Evolutionary conservation across 2,329 filamentous ascomycete species (phyloP), one percentile per base, ranked within the genome.

Genomic region (Xylaria sp.): DNA sequence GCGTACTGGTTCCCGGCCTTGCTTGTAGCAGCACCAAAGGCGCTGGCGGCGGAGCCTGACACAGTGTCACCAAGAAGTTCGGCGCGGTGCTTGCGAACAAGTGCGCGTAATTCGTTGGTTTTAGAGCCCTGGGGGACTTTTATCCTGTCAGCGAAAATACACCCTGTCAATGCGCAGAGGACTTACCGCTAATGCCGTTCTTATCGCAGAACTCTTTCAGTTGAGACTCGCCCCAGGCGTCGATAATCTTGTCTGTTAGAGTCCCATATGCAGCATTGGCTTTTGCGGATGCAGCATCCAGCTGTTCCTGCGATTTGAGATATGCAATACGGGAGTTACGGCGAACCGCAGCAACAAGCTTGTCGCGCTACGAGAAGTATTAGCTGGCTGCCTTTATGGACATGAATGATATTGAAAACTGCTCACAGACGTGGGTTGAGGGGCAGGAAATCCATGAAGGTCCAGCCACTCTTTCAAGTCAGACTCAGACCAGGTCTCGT

Each of bases 381-480:
- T 60, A 78, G 73, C 36, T 53, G 15, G 28, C 41, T 7, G n/a
- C 4, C 5, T 10, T 4, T 5, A 1, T 9, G 48, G 13, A 23
- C n/a, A 20, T 5, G 12, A n/a, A 18, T 4, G 5, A 3, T 5
- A 0, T 1, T 25, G 1, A 1, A 10, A 18, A 15, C 8, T 41
- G 64, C 82, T 74, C 75, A 83, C 82, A 68, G 85, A 90, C 57
- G 89, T 89, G 34, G 93, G 92, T 79, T 98, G 95, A 68, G 96
- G 95, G 63, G 88, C 92, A 13, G 93, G 91, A 80, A 95, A 90
- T 60, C 96, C 96, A 73, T 93, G 89, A 73, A 91, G 90, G 76
- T 98, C 96, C 55, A 97, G 90, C 91, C 93, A 99, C 72, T 92
- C 87, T 85, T 98, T 98, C 70, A 97, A 83, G 58, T 97, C 95